Conservation (phyloP, 2,329 filamentous ascomycete species). For the Dothideomycetes sp. region DNA sequence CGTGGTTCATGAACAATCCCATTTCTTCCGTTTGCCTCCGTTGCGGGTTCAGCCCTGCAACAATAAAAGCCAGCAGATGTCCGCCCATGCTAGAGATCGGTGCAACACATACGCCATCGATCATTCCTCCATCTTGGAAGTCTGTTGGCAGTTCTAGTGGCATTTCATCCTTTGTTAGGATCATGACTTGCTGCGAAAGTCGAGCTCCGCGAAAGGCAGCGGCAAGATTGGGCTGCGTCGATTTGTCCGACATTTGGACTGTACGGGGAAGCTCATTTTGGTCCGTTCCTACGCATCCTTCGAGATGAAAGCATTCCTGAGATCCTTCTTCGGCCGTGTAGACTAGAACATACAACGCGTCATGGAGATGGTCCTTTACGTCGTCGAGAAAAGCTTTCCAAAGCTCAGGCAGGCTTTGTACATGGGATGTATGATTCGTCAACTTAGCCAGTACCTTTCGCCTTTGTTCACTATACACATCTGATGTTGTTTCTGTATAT, state of each 20-base stretch:
- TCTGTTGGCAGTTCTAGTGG: constrained; percentile 6
- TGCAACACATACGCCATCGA: constrained; percentile 9
- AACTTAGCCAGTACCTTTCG: constrained; percentile 8
- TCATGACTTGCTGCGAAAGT: constrained; percentile 7
- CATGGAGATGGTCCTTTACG: constrained; percentile 5
- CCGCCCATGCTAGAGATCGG: constrained; percentile 17
- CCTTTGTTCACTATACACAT: constrained; percentile 6
- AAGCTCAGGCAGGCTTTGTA: constrained; percentile 8
- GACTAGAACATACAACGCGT: constrained; percentile 7
- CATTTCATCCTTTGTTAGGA: constrained; percentile 3
- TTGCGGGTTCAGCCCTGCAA: constrained; percentile 28
- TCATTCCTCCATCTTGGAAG: constrained; percentile 4
- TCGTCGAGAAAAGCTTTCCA: constrained; percentile 8
- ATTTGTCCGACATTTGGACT: constrained; percentile 9
- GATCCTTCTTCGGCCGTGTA: constrained; percentile 10
- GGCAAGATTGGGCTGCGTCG: not conserved
- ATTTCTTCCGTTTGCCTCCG: constrained; percentile 27
- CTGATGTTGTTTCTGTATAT: constrained; percentile 8
- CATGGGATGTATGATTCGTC: constrained; percentile 2
- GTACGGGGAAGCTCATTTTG: not conserved
- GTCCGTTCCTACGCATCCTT: constrained; percentile 12
- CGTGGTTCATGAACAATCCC: constrained; percentile 24
- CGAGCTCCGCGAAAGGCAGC: constrained; percentile 7
- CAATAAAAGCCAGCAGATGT: constrained; percentile 27
- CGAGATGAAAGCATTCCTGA: constrained; percentile 8